Percentiles rank a stretch among this genome's conserved stretches.
Evolutionary conservation across 192 early-diverging fungal genomes (phyloP).

Genomic region (Coemansia sp.): DNA sequence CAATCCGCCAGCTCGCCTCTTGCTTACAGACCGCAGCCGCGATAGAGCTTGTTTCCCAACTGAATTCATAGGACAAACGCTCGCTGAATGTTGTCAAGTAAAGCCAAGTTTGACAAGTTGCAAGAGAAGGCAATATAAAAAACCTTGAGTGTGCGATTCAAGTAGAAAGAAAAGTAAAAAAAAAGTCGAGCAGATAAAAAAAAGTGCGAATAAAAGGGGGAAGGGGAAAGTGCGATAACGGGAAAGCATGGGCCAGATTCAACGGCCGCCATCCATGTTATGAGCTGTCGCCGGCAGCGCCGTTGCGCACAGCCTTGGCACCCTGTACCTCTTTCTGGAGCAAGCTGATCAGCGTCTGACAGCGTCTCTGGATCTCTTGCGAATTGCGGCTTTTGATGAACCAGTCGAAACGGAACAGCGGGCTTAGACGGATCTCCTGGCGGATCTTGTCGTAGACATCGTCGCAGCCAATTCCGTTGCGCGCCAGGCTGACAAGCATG

Average conservation of each 20-base stretch:
- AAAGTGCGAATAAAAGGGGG: neutral
- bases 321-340: constrained; percentile 46
- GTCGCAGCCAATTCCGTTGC: constrained; percentile 85
- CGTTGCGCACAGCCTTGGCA: constrained; percentile 19
- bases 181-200: neutral
- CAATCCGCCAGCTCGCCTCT: neutral
- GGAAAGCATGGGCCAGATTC: neutral
- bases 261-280: neutral
- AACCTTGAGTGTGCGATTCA: neutral
- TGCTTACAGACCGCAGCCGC: neutral
- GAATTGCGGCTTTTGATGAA: constrained; percentile 94
- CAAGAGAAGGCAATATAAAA: neutral
- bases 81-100: too few species aligned
- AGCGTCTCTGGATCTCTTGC: constrained; percentile 79
- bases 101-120: neutral
- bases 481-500: constrained; percentile 85
- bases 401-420: constrained; percentile 96
- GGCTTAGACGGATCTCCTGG: constrained; percentile 76
- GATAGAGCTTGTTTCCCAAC: too few species aligned
- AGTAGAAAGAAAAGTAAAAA: neutral
- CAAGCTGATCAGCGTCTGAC: constrained; percentile 75
- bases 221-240: neutral
- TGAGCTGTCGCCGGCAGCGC: constrained; percentile 12
- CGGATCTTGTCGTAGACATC: constrained; percentile 94
- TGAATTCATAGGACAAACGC: neutral